Base-by-base conservation (phyloP, 169 alveolate genomes). In the Babesia ovis region DNA sequence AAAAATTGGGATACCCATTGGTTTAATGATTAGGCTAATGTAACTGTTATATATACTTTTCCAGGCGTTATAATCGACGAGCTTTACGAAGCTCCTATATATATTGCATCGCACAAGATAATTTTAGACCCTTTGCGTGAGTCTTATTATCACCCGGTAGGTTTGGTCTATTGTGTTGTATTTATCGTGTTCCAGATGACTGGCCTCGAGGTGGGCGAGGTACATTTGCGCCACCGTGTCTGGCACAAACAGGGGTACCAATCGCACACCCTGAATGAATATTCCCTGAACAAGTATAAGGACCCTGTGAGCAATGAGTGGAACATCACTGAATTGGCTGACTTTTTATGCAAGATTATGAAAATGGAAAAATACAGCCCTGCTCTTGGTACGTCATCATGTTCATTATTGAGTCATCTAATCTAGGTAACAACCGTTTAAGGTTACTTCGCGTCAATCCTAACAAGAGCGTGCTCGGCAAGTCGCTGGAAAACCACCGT, bases 191-290 rank as follows among this genome's bases (percentile, higher is more conserved):
- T n/a, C n/a, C 42, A 77, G 85, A 77, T 73, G 11, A 61, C 85
- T n/a, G 79, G 79, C 4, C 46, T 60, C n/a, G 58, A 51, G 8
- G 72, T 66, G n/a, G 85, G 85, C 22, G 85, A 77, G 51, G 85
- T 60, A 12, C 51, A 54, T 35, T 34, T 77, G 31, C 46, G 85
- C 41, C 80, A 77, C 9, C 5, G 64, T 14, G 85, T 77, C 27
- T 77, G 71, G 79, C 51, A 27, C 68, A 77, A 67, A 37, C 61
- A 61, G 43, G 67, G 67, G 29, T 77, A 77, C 31, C 61, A 31
- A 11, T 45, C 68, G 12, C 54, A 34, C 23, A 43, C 85, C 48
- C 55, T 77, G 43, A 57, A 64, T 18, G 74, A 42, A 9, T 22
- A 46, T 20, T 14, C 60, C 0, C 45, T 68, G 79, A 27, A 35